phyloP scores from a whole-genome alignment of 1,284 basidiomycete genomes.

The Cronartium ribicola region DNA sequence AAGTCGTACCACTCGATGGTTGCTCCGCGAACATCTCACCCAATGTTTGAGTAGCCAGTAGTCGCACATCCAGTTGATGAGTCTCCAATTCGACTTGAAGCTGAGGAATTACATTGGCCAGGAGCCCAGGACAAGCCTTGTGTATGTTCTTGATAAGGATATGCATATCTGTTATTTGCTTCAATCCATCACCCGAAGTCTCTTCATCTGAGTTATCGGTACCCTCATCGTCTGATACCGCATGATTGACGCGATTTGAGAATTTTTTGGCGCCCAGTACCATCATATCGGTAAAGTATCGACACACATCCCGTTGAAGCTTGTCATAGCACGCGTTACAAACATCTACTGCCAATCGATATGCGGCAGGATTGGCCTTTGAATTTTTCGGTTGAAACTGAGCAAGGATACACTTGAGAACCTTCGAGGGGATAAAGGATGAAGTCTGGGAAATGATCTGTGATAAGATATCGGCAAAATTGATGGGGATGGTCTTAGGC shows the following conservation, averaged over 20 bases:
- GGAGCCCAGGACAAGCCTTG: slow-evolving; percentile 69
- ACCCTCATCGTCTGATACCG: slow-evolving; percentile 61
- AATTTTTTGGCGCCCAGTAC: slow-evolving; percentile 56
- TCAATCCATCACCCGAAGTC: slow-evolving; percentile 43
- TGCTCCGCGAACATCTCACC: slow-evolving; percentile 74
- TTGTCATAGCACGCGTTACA: slow-evolving; percentile 78
- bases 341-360: slow-evolving; percentile 78
- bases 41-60: slow-evolving; percentile 74
- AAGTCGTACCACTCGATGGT: slow-evolving; percentile 24
- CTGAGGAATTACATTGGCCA: slow-evolving; percentile 86
- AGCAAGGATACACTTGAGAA: slow-evolving; percentile 73
- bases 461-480: slow-evolving; percentile 80
- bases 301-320: slow-evolving; percentile 78
- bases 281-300: slow-evolving; percentile 83
- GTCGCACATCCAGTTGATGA: slow-evolving; percentile 67
- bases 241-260: slow-evolving; percentile 51
- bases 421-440: slow-evolving; percentile 64
- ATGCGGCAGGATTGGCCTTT: slow-evolving; percentile 58
- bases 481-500: slow-evolving; percentile 81
- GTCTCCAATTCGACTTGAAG: slow-evolving; percentile 84
- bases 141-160: slow-evolving; percentile 79
- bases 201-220: slow-evolving; percentile 44
- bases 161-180: slow-evolving; percentile 65
- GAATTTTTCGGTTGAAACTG: slow-evolving; percentile 78
- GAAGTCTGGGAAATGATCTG: slow-evolving; percentile 82